Conservation (phyloP, 2,329 filamentous ascomycete genomes). For the Apiospora saccharicola region DNA sequence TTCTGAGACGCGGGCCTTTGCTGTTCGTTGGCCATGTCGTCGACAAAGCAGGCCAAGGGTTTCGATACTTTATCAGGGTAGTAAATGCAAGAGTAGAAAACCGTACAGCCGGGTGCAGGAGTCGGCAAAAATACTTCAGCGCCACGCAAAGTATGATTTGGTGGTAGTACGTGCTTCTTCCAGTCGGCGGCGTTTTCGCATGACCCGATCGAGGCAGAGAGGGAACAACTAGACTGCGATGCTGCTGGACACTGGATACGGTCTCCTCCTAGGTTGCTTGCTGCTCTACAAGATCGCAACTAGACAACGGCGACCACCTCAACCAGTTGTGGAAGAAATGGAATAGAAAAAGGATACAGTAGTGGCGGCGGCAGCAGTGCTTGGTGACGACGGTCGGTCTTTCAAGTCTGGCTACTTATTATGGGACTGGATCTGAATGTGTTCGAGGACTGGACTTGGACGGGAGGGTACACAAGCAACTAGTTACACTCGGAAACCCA, state of each 20-base stretch:
- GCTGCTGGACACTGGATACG: conserved; percentile 17
- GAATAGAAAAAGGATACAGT: not conserved
- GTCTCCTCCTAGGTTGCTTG: conserved; percentile 10
- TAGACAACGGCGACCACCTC: not conserved
- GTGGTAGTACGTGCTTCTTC: conserved; percentile 12
- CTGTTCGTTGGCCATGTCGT: conserved; percentile 47
- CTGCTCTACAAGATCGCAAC: not conserved
- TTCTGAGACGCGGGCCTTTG: conserved; percentile 51
- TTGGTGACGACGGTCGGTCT: not conserved
- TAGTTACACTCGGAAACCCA: conserved; percentile 20
- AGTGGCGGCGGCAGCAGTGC: not conserved
- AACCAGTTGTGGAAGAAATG: not conserved
- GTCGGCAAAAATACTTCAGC: conserved; percentile 13
- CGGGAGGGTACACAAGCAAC: not conserved
- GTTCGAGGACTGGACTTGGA: not conserved
- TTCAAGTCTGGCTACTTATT: conserved; percentile 17
- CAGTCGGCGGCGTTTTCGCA: conserved; percentile 15
- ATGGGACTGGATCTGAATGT: not conserved
- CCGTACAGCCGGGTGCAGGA: conserved; percentile 14
- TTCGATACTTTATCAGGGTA: not conserved
- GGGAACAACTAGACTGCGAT: conserved; percentile 7
- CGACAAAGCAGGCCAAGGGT: not conserved
- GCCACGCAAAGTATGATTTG: conserved; percentile 21
- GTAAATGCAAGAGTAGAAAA: not conserved
- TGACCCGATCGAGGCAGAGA: conserved; percentile 14